Base-by-base conservation (phyloP, 106 monocot genomes). In the Phalaenopsis equestris region DNA sequence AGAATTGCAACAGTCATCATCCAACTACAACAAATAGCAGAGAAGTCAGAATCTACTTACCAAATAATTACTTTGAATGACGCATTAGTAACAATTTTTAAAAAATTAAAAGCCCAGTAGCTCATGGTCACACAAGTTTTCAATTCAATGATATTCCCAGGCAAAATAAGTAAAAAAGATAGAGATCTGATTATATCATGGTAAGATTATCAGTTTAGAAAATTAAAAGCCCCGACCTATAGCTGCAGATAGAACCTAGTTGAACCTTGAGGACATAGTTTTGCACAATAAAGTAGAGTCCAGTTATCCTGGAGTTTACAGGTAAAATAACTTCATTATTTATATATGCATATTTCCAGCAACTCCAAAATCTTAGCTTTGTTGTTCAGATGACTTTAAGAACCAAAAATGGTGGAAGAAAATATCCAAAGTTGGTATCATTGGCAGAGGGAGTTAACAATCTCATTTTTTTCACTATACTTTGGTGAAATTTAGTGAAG, bases 1-100 rank as follows among this genome's bases (percentile, higher is more conserved):
- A 6, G 90, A 91, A 82, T 99, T 99, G 88, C 98, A 99, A 76
- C 98, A 99, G n/a, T 95, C 89, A 43, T 99, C 84, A 80, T 92
- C 94, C 15, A 90, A 86, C 98, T 99, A 55, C 65, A 84, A 76
- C 30, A 76, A 76, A 52, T 23, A 76, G 21, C 23, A 76, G 2
- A 5, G n/a, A 76, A 49, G 11, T 76, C 76, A 76, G 19, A 70
- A 70, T 70, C 39, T 39, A 74, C 43, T 74, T 45, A 2, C 2
- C 43, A 74, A 74, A 74, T 37, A 37, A 39, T 37, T 70, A 37
- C 8, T 70, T 70, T 70, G 30, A 37, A 70, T 39, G 70, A 38
- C 39, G 4, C 12, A 15, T 38, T 39, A 38, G 70, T 37, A 70
- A 38, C 21, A 12, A 5, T 39, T 39, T 38, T 70, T 11, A 70